Base-by-base conservation (phyloP, 768 basidiomycete genomes). In the Leccinum longicurvipes region DNA sequence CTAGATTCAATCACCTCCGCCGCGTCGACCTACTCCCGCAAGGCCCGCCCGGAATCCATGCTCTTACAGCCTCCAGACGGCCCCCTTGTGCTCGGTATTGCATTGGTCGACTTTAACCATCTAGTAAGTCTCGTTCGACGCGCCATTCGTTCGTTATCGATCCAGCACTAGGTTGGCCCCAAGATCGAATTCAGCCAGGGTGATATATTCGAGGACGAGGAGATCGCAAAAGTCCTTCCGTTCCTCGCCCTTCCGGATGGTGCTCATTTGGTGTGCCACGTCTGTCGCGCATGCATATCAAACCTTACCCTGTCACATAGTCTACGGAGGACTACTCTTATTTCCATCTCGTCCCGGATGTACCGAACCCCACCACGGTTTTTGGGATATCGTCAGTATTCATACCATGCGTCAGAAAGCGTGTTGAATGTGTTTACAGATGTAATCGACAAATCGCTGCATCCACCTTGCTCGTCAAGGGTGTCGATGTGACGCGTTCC, bases 181-280 rank as follows among this genome's bases (percentile, higher is more conserved):
- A 86, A 83, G 47, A 89, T 98, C 53, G 94, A 99, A 63, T 89
- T 91, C 58, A 83, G 82, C 17, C 77, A 83, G 63, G 91, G 90
- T 3, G 84, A 85, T 3, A 81, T 96, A 28, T 87, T 90, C 60
- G 81, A 90, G 32, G 87, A 98, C 67, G 90, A 93, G 57, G 91
- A 95, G 67, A 78, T 98, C 27, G 76, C 78, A 31, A 89, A 87
- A 69, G 85, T 93, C 31, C 77, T 99, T 28, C 97, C 97, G 0
- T 98, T 99, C 74, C 80, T 99, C 12, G 97, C 97, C 1, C 79
- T 99, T 25, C 97, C 97, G 2, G 97, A 99, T 65, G 97, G 97
- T 17, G 97, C 97, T 10, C 97, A 99, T 74, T 70, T 97, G 62
- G 93, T 95, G 63, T 60, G 44, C 28, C 51, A 17, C 58, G 23